These are phyloP conservation scores for Parastagonospora avenae DNA, from an alignment of 2,329 filamentous ascomycete genomes.

Conservation along the genomic window DNA sequence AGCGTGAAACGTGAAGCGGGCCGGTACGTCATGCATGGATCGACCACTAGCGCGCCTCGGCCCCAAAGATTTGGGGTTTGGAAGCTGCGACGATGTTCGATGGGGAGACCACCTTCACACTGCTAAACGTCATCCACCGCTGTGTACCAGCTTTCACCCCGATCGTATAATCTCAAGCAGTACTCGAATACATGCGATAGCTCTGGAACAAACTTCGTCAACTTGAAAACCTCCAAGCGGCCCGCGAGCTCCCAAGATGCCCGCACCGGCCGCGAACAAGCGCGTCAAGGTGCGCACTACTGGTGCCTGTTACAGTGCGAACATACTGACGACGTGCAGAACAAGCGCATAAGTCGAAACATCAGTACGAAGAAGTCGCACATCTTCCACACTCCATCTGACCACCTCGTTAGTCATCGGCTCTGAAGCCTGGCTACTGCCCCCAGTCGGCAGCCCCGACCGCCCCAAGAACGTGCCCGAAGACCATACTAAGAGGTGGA, in stretches of 20 bases:
- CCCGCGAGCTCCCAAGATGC: slow-evolving; percentile 48
- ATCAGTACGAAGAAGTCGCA: slow-evolving; percentile 35
- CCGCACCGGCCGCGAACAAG: slow-evolving; percentile 60
- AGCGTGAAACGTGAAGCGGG: neutral
- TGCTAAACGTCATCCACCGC: neutral
- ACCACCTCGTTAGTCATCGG: slow-evolving; percentile 50
- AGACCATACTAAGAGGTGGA: slow-evolving; percentile 97
- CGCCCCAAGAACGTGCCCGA: slow-evolving; percentile 73
- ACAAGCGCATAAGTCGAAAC: slow-evolving; percentile 48
- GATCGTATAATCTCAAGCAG: neutral
- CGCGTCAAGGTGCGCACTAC: slow-evolving; percentile 50
- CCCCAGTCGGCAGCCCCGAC: slow-evolving; percentile 69
- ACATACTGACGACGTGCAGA: slow-evolving; percentile 34
- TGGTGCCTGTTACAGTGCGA: neutral
- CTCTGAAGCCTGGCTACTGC: slow-evolving; percentile 61
- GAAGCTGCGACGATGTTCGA: neutral
- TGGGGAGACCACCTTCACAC: neutral
- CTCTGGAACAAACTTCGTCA: neutral
- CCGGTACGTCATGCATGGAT: slow-evolving; percentile 1
- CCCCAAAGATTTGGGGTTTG: slow-evolving; percentile 2
- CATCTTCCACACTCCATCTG: neutral
- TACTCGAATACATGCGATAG: neutral
- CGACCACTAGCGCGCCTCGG: slow-evolving; percentile 1
- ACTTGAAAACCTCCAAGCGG: neutral
- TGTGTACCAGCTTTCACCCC: neutral